phyloP scores from a whole-genome alignment of 2,329 filamentous ascomycete species.

The Keithomyces neogunnii region DNA sequence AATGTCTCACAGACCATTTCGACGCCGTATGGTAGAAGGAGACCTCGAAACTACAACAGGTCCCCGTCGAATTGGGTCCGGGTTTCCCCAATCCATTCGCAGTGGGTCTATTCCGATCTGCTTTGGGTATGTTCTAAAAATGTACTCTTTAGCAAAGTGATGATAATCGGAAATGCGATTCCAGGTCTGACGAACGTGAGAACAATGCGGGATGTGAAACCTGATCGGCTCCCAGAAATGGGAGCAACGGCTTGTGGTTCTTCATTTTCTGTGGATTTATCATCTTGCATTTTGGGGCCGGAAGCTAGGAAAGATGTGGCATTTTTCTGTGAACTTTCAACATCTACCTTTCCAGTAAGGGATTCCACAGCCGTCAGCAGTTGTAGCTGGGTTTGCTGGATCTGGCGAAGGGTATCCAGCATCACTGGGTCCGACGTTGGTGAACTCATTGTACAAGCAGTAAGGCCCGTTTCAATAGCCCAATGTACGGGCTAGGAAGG shows the following conservation, averaged over 20 bases:
- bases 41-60: slow-evolving; percentile 81
- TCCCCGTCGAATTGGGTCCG: slow-evolving; percentile 66
- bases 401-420: slow-evolving; percentile 26
- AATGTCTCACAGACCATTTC: slow-evolving; percentile 56
- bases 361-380: slow-evolving; percentile 32
- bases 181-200: slow-evolving; percentile 35
- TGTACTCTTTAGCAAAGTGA: background rate
- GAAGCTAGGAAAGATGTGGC: slow-evolving; percentile 5
- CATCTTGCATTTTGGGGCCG: background rate
- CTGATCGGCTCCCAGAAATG: slow-evolving; percentile 29
- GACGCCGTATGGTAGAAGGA: slow-evolving; percentile 64
- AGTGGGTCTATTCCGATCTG: slow-evolving; percentile 93
- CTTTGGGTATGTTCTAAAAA: slow-evolving; percentile 69
- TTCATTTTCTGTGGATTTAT: background rate
- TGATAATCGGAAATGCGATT: background rate
- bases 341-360: slow-evolving; percentile 23
- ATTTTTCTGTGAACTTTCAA: slow-evolving; percentile 6
- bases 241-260: background rate
- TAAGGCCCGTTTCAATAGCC: background rate
- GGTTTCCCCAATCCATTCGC: slow-evolving; percentile 76
- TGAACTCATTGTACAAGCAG: background rate
- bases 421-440: slow-evolving; percentile 12
- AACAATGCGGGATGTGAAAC: slow-evolving; percentile 45
- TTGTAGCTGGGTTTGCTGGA: slow-evolving; percentile 32
- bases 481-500: too few species aligned